Evolutionary conservation across 306 rosid genomes (phyloP), one percentile per base, ranked within the genome.

Genomic region (Fragaria vesca): DNA sequence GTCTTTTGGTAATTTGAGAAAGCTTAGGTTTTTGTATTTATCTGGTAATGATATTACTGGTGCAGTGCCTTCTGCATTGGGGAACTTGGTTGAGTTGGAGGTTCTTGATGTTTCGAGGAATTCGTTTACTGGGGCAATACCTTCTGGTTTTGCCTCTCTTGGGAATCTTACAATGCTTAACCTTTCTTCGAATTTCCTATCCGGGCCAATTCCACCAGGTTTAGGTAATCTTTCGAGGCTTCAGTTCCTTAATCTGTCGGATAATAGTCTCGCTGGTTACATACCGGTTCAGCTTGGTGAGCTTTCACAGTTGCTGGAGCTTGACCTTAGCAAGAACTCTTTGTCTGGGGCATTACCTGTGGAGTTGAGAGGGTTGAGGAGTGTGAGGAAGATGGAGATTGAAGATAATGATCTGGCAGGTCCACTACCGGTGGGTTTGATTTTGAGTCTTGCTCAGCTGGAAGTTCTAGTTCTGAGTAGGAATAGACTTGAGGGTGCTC

Each of bases 31-130:
- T 48, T 83, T 93, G 85, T 51, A 73, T 66, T 85, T 96, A 60
- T 89, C 98, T 51, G 85, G 73, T 54, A 96, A 96, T 81, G 16
- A 42, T 36, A 89, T 96, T 58, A 83, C 97, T 71, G 97, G 99
- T 60, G 77, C 69, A 65, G 72, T 90, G 9, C 88, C 97, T 81
- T 83, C 90, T 80, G 68, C 80, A 43, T 61, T 96, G 83, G 93
- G 90, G 47, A 71, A 58, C 48, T 81, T 91, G 60, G 71, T 83
- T 18, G 60, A 62, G 45, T 84, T 96, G n/a, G 75, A 70, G 12
- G 76, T 80, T 77, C 91, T 95, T 78, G 86, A 95, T 85, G 91
- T 95, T 79, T 89, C 95, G 71, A 42, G 76, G 15, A 95, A 95
- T 81, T 71, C 84, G 16, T 87, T 95, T 68, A 79, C 96, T 73